phyloP scores from a whole-genome alignment of 2,329 filamentous ascomycete genomes.

The Diaporthe aspalathi region DNA sequence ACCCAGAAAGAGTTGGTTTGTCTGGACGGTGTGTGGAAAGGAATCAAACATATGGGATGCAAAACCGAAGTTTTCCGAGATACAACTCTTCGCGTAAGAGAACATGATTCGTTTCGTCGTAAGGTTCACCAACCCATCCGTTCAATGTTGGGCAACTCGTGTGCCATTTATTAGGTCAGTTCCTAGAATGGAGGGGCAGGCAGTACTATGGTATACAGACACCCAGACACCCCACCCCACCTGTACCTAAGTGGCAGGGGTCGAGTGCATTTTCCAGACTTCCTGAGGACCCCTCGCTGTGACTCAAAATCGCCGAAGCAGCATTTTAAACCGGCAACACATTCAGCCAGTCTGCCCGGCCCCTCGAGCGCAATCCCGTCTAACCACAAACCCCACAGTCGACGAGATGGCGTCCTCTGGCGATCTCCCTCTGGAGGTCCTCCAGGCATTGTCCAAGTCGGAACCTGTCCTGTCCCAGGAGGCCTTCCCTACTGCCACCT shows the following conservation, averaged over 20 bases:
- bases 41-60: no score
- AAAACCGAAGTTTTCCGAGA: no score
- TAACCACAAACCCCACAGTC: neutral
- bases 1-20: no score
- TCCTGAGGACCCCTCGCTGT: conserved; percentile 26
- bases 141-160: no score
- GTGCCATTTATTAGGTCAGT: neutral
- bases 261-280: conserved; percentile 14
- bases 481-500: conserved; percentile 74
- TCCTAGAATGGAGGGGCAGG: conserved; percentile 5
- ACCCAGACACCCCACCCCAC: no score
- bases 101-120: no score
- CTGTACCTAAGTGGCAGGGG: conserved; percentile 4
- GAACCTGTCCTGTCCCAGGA: conserved; percentile 76
- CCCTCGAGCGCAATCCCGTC: neutral
- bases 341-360: neutral
- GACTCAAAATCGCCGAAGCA: conserved; percentile 32
- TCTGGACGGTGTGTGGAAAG: no score
- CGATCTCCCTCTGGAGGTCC: conserved; percentile 73
- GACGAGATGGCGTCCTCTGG: conserved; percentile 58
- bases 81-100: no score
- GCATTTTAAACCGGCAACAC: conserved; percentile 15
- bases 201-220: neutral
- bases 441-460: conserved; percentile 72
- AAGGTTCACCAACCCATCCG: no score